Evolutionary conservation across 257 asterid genomes (phyloP).

Genomic region (Nemophila menziesii): DNA sequence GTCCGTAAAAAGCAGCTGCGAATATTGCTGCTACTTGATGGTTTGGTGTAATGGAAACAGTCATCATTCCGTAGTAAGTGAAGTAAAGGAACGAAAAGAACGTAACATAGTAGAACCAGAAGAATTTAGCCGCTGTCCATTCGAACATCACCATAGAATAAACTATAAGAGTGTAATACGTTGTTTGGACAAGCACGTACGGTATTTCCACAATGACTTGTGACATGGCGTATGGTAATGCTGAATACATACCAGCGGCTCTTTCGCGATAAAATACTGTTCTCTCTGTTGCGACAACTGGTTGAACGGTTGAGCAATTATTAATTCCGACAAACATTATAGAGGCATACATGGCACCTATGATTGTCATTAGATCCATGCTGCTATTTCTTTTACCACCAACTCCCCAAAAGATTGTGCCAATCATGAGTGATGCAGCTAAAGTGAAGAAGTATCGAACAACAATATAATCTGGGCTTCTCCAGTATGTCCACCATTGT

Average conservation of each 20-base stretch:
- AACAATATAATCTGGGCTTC: slow-evolving; percentile 42
- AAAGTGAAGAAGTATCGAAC: slow-evolving; percentile 37
- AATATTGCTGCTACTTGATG: slow-evolving; percentile 39
- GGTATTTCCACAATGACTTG: slow-evolving; percentile 46
- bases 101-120: slow-evolving; percentile 43
- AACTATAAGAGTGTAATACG: slow-evolving; percentile 34
- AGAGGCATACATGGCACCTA: slow-evolving; percentile 53
- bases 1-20: slow-evolving; percentile 37
- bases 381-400: slow-evolving; percentile 29
- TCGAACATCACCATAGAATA: slow-evolving; percentile 43
- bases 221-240: slow-evolving; percentile 51
- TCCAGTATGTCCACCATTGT: slow-evolving; percentile 43
- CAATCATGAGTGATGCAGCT: slow-evolving; percentile 30
- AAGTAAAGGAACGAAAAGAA: slow-evolving; percentile 48
- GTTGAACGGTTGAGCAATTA: slow-evolving; percentile 40
- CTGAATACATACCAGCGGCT: slow-evolving; percentile 57
- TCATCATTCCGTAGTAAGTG: slow-evolving; percentile 56
- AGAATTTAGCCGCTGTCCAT: slow-evolving; percentile 37
- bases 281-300: slow-evolving; percentile 37
- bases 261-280: slow-evolving; percentile 44
- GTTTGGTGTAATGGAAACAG: slow-evolving; percentile 46
- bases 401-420: slow-evolving; percentile 36
- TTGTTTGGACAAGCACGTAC: slow-evolving; percentile 33
- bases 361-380: slow-evolving; percentile 28
- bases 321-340: slow-evolving; percentile 38